phyloP scores from a whole-genome alignment of 1,139 yeast species.

The Kodamaea anthophila region DNA sequence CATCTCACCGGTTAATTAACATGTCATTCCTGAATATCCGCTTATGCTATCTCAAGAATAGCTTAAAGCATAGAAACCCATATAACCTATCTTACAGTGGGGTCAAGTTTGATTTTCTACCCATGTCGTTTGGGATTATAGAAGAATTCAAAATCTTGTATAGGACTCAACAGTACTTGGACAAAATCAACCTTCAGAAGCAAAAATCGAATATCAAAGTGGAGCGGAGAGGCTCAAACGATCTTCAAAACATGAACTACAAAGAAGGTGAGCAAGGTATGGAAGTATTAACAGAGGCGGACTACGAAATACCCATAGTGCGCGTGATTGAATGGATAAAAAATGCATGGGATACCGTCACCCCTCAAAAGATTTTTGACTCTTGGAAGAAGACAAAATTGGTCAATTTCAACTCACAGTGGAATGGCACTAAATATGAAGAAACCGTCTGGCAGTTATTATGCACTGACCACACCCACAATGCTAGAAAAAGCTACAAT shows the following conservation, averaged over 20 bases:
- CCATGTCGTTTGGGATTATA: constrained; percentile 60
- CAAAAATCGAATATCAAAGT: constrained; percentile 15
- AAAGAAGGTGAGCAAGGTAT: constrained; percentile 9
- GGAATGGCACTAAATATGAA: constrained; percentile 2
- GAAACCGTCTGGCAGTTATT: background rate
- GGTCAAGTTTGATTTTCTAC: constrained; percentile 45
- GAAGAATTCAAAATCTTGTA: constrained; percentile 57
- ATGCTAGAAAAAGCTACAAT: constrained; percentile 21
- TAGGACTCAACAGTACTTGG: constrained; percentile 54
- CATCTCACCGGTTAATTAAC: constrained; percentile 57
- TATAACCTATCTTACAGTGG: constrained; percentile 31
- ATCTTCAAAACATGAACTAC: constrained; percentile 5
- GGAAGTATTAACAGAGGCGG: constrained; percentile 28
- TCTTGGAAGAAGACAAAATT: constrained; percentile 43
- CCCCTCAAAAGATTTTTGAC: constrained; percentile 39
- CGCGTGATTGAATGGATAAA: constrained; percentile 55
- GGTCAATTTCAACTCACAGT: constrained; percentile 8
- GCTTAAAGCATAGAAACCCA: constrained; percentile 36
- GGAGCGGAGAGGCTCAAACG: constrained; percentile 3
- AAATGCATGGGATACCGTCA: constrained; percentile 48
- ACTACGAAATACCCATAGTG: constrained; percentile 43
- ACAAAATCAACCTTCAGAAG: constrained; percentile 39
- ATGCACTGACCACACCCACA: constrained; percentile 12
- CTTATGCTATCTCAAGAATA: constrained; percentile 38
- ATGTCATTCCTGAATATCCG: constrained; percentile 48